Conservation (phyloP, 176 grass and related monocot species). For the Zoysia pacifica region DNA sequence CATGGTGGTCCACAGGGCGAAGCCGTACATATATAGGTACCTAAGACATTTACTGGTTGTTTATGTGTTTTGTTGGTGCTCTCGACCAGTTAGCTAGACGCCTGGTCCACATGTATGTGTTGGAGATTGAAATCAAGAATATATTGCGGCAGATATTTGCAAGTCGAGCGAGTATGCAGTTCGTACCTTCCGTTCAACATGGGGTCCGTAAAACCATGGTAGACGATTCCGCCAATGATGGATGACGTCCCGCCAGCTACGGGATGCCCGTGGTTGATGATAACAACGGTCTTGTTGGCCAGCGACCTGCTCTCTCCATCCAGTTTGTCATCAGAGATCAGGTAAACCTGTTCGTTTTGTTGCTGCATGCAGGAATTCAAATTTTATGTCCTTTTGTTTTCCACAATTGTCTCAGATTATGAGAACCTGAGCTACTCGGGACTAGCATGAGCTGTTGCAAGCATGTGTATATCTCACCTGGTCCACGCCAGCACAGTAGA, state of each 20-base stretch:
- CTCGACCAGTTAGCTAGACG: too few relatives aligned
- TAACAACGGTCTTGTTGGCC: not conserved
- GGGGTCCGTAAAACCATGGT: constrained; percentile 38
- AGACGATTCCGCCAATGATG: constrained; percentile 47
- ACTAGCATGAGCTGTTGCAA: too few relatives aligned
- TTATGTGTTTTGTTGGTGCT: too few relatives aligned
- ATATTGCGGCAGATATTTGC: too few relatives aligned
- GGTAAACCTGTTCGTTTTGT: constrained; percentile 27
- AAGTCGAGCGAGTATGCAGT: too few relatives aligned
- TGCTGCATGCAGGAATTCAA: not conserved
- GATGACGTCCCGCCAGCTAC: constrained; percentile 29
- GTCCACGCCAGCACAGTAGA: constrained; percentile 64
- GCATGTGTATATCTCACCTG: constrained; percentile 27
- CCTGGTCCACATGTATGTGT: too few relatives aligned
- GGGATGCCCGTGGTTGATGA: constrained; percentile 22
- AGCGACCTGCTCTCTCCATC: too few relatives aligned
- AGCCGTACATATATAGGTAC: constrained; percentile 61
- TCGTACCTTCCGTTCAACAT: constrained; percentile 44
- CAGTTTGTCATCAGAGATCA: not conserved
- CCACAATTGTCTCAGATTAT: too few relatives aligned
- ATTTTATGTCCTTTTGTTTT: too few relatives aligned
- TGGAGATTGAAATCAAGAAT: too few relatives aligned
- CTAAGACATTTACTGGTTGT: not conserved
- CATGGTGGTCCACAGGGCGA: constrained; percentile 32
- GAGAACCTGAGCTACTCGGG: too few relatives aligned